Conservation (phyloP, 306 rosid genomes). For the Luffa aegyptiaca region DNA sequence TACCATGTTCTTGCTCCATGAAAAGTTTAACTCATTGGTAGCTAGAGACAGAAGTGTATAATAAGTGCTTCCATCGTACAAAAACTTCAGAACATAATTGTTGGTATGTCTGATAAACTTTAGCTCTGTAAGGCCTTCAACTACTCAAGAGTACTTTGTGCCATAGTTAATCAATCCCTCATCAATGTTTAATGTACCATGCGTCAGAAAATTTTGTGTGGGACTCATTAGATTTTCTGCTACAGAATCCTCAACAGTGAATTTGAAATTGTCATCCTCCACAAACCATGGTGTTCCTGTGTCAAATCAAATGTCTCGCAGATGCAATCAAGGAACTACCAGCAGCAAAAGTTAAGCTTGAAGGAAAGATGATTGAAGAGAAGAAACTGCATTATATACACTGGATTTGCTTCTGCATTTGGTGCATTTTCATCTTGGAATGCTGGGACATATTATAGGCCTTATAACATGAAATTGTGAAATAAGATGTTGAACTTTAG, state of each 20-base stretch:
- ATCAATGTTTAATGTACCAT: constrained; percentile 67
- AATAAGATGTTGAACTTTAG: neutral
- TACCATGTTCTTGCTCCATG: constrained; percentile 52
- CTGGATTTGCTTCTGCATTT: constrained; percentile 38
- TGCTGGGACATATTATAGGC: constrained; percentile 30
- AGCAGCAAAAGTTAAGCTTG: constrained; percentile 39
- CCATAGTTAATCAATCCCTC: constrained; percentile 64
- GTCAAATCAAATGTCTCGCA: constrained; percentile 37
- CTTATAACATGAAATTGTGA: neutral
- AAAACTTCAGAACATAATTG: constrained; percentile 13
- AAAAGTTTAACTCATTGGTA: constrained; percentile 46
- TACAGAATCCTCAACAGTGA: constrained; percentile 54
- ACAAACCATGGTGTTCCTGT: constrained; percentile 58
- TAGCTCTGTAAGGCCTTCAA: constrained; percentile 83
- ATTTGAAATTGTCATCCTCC: constrained; percentile 61
- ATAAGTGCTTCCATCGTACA: constrained; percentile 43
- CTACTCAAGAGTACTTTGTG: constrained; percentile 81
- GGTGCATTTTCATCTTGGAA: constrained; percentile 56
- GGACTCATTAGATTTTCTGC: constrained; percentile 62
- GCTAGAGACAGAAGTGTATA: constrained; percentile 45
- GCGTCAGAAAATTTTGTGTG: constrained; percentile 67
- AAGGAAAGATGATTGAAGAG: constrained; percentile 26
- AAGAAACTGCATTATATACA: constrained; percentile 31
- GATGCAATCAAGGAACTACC: constrained; percentile 71
- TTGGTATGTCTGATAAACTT: constrained; percentile 51